phyloP scores from a whole-genome alignment of 2,329 filamentous ascomycete species.

The Periglandula ipomoeae region DNA sequence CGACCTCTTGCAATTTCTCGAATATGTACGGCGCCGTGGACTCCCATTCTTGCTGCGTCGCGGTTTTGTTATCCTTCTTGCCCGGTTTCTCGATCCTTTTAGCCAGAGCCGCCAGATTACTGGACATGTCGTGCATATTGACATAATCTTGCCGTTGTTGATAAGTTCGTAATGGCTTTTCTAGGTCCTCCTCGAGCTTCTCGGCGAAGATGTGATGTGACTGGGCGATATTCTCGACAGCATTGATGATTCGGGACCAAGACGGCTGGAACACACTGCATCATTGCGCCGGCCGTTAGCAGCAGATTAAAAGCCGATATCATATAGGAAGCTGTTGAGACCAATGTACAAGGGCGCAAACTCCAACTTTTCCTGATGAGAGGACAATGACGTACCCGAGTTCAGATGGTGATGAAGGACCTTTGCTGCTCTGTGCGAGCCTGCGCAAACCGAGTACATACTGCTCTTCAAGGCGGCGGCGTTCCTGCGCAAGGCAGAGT shows the following conservation, averaged over 20 bases:
- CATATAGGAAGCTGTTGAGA: neutral
- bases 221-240: conserved; percentile 70
- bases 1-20: conserved; percentile 81
- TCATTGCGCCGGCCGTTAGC: conserved; percentile 11
- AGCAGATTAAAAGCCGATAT: neutral
- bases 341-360: neutral
- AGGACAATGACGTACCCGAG: conserved; percentile 61
- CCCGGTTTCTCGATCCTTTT: conserved; percentile 80
- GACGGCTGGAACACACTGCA: conserved; percentile 76
- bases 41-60: conserved; percentile 81
- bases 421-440: conserved; percentile 63
- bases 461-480: conserved; percentile 80
- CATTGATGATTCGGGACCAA: conserved; percentile 79
- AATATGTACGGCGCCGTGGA: conserved; percentile 92
- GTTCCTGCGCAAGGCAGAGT: conserved; percentile 53
- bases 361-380: neutral
- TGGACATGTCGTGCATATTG: conserved; percentile 71
- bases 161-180: conserved; percentile 72
- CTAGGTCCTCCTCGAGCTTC: conserved; percentile 82
- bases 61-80: conserved; percentile 69
- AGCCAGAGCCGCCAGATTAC: conserved; percentile 70
- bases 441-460: conserved; percentile 78
- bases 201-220: conserved; percentile 74
- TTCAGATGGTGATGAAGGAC: conserved; percentile 68
- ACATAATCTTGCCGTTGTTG: conserved; percentile 65